Conservation (phyloP, 352 stramenopile species). For the Pythium volutum region DNA sequence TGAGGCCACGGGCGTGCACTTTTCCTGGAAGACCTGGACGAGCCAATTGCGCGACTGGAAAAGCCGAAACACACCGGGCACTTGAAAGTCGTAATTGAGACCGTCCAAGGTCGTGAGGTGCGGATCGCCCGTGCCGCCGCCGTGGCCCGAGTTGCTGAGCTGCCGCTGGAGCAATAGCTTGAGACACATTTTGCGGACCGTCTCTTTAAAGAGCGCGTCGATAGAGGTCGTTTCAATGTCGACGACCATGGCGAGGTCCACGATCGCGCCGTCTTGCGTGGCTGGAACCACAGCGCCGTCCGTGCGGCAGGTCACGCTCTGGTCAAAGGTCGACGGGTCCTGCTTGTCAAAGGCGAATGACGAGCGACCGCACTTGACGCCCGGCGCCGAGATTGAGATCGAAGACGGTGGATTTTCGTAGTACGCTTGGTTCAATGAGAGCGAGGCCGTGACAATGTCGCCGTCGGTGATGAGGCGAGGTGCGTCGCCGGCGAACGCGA, state of each 20-base stretch:
- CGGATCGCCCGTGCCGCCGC: slow-evolving; percentile 27
- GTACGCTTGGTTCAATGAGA: slow-evolving; percentile 14
- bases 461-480: slow-evolving; percentile 15
- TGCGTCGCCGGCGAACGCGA: slow-evolving; percentile 15
- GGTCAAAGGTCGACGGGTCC: slow-evolving; percentile 20
- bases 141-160: slow-evolving; percentile 11
- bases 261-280: slow-evolving; percentile 1
- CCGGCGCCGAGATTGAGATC: slow-evolving; percentile 17
- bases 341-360: slow-evolving; percentile 14
- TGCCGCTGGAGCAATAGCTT: slow-evolving; percentile 17
- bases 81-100: slow-evolving; percentile 32
- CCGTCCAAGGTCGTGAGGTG: slow-evolving; percentile 35
- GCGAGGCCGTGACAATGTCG: slow-evolving; percentile 17
- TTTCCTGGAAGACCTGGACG: slow-evolving; percentile 35
- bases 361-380: slow-evolving; percentile 19
- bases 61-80: slow-evolving; percentile 28
- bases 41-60: slow-evolving; percentile 29
- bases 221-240: neutral
- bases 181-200: slow-evolving; percentile 12
- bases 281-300: slow-evolving; percentile 8
- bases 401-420: slow-evolving; percentile 11
- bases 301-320: slow-evolving; percentile 20
- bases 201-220: slow-evolving; percentile 6
- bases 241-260: slow-evolving; percentile 15
- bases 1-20: slow-evolving; percentile 22